Evolutionary conservation across 768 basidiomycete species (phyloP).

Genomic region (Phlegmacium glaucopus): DNA sequence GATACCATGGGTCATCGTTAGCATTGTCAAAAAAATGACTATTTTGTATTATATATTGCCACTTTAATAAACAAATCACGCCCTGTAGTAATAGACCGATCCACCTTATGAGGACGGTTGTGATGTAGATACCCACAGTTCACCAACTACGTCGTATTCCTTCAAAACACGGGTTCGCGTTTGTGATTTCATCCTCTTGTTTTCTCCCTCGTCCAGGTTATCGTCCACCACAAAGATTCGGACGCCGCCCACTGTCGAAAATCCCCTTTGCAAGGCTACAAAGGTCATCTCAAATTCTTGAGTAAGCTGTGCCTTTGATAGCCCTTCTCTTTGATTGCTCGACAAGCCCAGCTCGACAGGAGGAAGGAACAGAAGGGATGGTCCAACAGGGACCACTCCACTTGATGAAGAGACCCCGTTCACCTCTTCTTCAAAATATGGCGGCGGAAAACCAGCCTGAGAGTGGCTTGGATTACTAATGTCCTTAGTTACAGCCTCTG

Average conservation of each 20-base stretch:
- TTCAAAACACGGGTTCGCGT: conserved; percentile 48
- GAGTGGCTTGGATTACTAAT: conserved; percentile 11
- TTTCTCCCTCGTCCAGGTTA: conserved; percentile 20
- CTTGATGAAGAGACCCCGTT: conserved; percentile 31
- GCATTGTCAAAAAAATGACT: too few species aligned
- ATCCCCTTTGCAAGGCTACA: conserved; percentile 55
- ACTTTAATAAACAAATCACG: too few species aligned
- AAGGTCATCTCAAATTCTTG: conserved; percentile 66
- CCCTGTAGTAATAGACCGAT: too few species aligned
- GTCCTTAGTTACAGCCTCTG: conserved; percentile 20
- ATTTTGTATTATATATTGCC: too few species aligned
- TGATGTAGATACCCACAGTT: conserved; percentile 55
- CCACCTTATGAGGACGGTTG: not conserved
- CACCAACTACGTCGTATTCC: conserved; percentile 70
- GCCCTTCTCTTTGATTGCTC: conserved; percentile 12
- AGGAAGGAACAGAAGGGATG: conserved; percentile 48
- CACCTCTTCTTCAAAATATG: conserved; percentile 36
- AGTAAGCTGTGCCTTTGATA: conserved; percentile 33
- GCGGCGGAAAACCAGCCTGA: conserved; percentile 35
- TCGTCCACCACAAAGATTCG: conserved; percentile 61
- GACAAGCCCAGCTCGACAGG: conserved; percentile 33
- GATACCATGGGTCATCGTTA: too few species aligned
- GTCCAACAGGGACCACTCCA: conserved; percentile 44
- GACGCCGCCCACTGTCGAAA: conserved; percentile 63
- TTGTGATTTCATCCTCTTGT: conserved; percentile 19